Evolutionary conservation across 2,329 filamentous ascomycete genomes (phyloP), one percentile per base, ranked within the genome.

Genomic region (Aureobasidium musti): DNA sequence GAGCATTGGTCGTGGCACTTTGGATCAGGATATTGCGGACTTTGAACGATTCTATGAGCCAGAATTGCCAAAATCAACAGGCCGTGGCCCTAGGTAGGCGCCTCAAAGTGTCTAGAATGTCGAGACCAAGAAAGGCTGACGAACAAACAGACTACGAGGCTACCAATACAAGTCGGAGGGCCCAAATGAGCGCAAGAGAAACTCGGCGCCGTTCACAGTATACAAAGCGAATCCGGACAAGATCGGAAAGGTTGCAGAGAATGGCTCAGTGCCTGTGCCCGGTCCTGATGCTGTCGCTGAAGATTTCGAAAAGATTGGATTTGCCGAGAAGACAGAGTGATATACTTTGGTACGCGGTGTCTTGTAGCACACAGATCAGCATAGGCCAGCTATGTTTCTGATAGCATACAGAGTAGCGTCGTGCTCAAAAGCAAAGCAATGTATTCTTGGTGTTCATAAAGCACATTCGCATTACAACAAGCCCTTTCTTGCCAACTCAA

Each of bases 401-500:
- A 23, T 28, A 30, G 26, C 47, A 50, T 50, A 50, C 23, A 50
- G 26, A 49, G 21, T 14, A 5, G 45, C 2, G 17, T 23, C 19
- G 19, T 37, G 33, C 5, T 37, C 52, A 23, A 26, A 23, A 23
- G 30, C 52, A 37, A 19, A 56, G 21, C 2, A 33, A 37, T 23
- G n/a, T 54, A 54, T 54, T 37, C n/a, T 35, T 28, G 14, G 23
- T 28, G 23, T 33, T 57, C 21, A 21, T 45, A 5, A 49, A 49
- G 4, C 6, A 8, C 41, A n/a, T 2, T 45, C n/a, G 13, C 11
- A 10, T 76, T 70, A 93, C 63, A 95, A 76, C 77, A 93, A 72
- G 1, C 91, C 91, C 79, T 93, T 94, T 74, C 91, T 83, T 3
- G 91, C 91, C 73, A 94, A 78, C 76, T 94, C 90, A 61, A 95